phyloP scores from a whole-genome alignment of 139 green algal genomes.

The Chlorella sp. region DNA sequence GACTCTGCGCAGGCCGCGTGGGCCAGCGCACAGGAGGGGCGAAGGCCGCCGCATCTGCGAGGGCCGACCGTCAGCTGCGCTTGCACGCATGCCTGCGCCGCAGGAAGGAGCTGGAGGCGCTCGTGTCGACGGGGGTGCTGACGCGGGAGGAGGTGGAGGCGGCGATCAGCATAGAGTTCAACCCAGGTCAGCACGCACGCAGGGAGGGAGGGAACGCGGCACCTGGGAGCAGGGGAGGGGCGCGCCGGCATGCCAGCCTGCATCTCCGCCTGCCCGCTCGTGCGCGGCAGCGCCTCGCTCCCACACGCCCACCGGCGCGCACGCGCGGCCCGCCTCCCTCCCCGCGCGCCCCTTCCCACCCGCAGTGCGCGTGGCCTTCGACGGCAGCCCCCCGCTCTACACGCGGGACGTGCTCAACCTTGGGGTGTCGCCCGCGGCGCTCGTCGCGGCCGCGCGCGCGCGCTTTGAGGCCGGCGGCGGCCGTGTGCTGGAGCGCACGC shows the following conservation, averaged over 20 bases:
- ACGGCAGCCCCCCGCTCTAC: conserved; percentile 60
- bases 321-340: neutral
- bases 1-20: too few species aligned
- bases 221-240: too few species aligned
- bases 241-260: neutral
- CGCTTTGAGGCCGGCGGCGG: conserved; percentile 77
- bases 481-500: conserved; percentile 68
- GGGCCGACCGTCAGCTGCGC: neutral
- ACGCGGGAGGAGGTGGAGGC: conserved; percentile 70
- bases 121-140: too few species aligned
- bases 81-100: neutral
- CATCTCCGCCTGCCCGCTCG: neutral
- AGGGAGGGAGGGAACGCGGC: too few species aligned
- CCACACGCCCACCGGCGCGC: neutral
- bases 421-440: conserved; percentile 75
- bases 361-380: conserved; percentile 55
- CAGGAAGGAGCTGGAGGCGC: conserved; percentile 53
- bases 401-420: conserved; percentile 93
- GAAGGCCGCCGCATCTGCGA: neutral
- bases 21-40: too few species aligned
- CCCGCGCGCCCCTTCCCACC: neutral
- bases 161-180: conserved; percentile 85
- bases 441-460: conserved; percentile 41
- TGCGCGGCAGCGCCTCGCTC: neutral
- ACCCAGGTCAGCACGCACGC: conserved; percentile 73